Evolutionary conservation across 1,139 yeast genomes (phyloP), one percentile per base, ranked within the genome.

Genomic region (Nadsonia commutata): DNA sequence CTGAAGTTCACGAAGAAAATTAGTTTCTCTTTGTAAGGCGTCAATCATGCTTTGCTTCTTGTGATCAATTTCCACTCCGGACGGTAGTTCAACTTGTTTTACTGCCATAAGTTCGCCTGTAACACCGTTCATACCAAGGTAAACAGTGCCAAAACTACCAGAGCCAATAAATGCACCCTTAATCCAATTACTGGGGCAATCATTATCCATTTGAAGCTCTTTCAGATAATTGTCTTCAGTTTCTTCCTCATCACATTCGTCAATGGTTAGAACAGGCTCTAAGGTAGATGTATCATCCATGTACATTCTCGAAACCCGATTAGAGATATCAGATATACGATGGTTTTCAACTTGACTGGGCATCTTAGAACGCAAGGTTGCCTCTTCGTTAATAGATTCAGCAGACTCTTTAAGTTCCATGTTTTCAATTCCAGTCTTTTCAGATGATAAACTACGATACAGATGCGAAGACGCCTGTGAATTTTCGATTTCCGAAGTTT

Each of bases 91-190:
- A 0, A 90, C 95, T 58, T 88, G 96, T 56, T 90, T 90, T 13
- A 90, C 95, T 0, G 97, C 98, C 95, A 90, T 85, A 44, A 90
- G 67, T 56, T 86, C 97, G 38, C 98, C 98, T 0, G 95, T 86
- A 39, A 80, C 65, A 1, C 95, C 83, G 57, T 86, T 85, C 80
- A 90, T 78, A 1, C 96, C 98, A 38, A 90, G 67, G 51, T 81
- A 88, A 1, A 90, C 98, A 2, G 85, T 79, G 31, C 97, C 98
- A 66, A 86, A 90, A 50, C 94, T 80, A 2, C 98, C 98, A 2
- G 94, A 79, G 0, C 98, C 98, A 51, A 90, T 85, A 38, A 88
- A 68, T 0, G 95, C 84, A 21, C 98, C 98, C 55, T 81, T 81
- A 42, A 86, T 70, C 97, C 97, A 90, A 40, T 80, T 72, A n/a